Evolutionary conservation across 192 early-diverging fungal genomes (phyloP), one percentile per base, ranked within the genome.

Genomic region (Cetraspora pellucida): DNA sequence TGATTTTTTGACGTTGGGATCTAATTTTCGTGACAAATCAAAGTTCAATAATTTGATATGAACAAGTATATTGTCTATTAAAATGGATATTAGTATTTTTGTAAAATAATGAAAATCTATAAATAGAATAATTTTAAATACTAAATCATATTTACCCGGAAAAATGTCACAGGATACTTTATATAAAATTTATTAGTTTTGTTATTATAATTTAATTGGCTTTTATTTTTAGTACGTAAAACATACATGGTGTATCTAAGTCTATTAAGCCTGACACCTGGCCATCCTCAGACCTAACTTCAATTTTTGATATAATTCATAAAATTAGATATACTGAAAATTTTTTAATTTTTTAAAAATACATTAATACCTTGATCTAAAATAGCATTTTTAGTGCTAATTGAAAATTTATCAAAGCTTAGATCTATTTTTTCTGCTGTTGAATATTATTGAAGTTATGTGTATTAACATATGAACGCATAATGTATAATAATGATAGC

Each of bases 21-120:
- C 47, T 31, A 28, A 28, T 58, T 10, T 4, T 45, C 27, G 54
- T 43, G 25, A 49, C 17, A 3, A 28, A 5, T 59, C n/a, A 58
- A 58, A 73, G 11, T 54, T 37, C n/a, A 73, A 13, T 13, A 16
- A 57, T 5, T 16, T 44, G 55, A 73, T 44, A 17, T 30, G 71
- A 37, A 58, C 54, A 9, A 57, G n/a, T 25, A 73, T 73, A 23
- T 73, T 54, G 44, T 73, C 71, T 73, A 58, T 9, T 45, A 31
- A 10, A 45, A 58, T 57, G 23, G 11, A 73, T 21, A 21, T 10
- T 27, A 27, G 28, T 3, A 25, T 44, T 58, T 10, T 27, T 58
- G 11, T 0, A 21, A 27, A 21, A 30, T 11, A 11, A 5, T 31
- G 10, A 72, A 72, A 57, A 31, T 57, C 55, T 57, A n/a, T n/a